phyloP scores from a whole-genome alignment of 2,329 filamentous ascomycete species.

The Aureobasidium leucospermi region DNA sequence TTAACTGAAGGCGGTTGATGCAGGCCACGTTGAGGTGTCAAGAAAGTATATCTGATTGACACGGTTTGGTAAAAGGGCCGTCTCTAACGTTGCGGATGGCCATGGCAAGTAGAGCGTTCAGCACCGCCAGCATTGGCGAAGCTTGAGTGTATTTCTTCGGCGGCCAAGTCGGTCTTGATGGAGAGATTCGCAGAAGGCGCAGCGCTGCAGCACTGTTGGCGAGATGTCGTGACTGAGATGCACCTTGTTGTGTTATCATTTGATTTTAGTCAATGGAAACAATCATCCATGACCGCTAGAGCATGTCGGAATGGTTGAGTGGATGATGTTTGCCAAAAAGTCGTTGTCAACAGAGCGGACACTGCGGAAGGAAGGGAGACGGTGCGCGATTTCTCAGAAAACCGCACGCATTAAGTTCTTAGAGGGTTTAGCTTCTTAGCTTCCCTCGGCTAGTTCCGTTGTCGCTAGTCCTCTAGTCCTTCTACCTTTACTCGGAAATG shows the following conservation, averaged over 20 bases:
- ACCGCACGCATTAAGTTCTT: no score
- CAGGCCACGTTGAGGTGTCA: not conserved
- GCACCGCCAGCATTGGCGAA: not conserved
- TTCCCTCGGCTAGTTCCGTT: no score
- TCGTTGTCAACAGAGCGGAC: not conserved
- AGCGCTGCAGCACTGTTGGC: not conserved
- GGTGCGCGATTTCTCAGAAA: no score
- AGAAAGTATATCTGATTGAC: not conserved
- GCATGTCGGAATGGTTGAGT: not conserved
- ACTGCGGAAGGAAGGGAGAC: not conserved
- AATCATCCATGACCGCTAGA: not conserved
- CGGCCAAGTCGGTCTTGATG: constrained; percentile 5
- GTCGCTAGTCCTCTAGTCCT: no score
- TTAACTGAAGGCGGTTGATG: not conserved
- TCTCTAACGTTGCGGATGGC: not conserved
- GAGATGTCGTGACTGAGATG: not conserved
- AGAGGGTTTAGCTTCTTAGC: no score
- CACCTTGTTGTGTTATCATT: no score
- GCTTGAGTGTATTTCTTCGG: not conserved
- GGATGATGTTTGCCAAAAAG: not conserved
- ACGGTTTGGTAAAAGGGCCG: not conserved
- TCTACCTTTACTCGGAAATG: no score
- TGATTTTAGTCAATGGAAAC: not conserved
- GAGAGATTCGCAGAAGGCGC: not conserved
- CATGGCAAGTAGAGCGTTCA: not conserved